A percentile compares a stretch with the other conserved stretches of the same genome.
Conservation (phyloP, 2,329 filamentous ascomycete species). For the Microsporum ferrugineum region DNA sequence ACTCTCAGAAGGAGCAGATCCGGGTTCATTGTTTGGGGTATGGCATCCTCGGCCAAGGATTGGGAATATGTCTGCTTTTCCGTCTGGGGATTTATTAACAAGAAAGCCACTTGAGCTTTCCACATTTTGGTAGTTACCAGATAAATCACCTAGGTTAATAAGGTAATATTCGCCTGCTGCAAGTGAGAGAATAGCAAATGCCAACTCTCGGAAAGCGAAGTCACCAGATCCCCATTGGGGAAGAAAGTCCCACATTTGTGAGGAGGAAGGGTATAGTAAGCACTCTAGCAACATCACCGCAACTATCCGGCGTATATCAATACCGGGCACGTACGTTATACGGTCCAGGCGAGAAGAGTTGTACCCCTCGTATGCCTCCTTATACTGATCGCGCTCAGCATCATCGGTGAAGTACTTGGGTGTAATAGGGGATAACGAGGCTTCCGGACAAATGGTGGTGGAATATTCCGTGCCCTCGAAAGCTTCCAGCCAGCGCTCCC, state of each 20-base stretch:
- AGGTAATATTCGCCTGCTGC: not conserved
- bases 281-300: not conserved
- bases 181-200: conserved; percentile 3
- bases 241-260: not conserved
- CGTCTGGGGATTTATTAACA: not conserved
- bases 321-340: not conserved
- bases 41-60: not conserved
- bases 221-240: not conserved
- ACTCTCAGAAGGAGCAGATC: not conserved
- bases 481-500: not conserved
- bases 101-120: not conserved
- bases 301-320: not conserved
- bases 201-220: conserved; percentile 2
- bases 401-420: not conserved
- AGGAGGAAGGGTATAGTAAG: not conserved
- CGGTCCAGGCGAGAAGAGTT: no score
- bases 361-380: not conserved
- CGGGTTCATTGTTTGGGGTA: not conserved
- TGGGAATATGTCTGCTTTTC: not conserved
- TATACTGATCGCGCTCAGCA: not conserved
- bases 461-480: not conserved
- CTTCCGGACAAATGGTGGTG: not conserved
- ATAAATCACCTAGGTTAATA: not conserved
- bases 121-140: not conserved
- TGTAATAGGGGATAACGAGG: not conserved